Evolutionary conservation across 78 protist genomes (phyloP), one percentile per base, ranked within the genome.

Genomic region (Goniomonas avonlea): DNA sequence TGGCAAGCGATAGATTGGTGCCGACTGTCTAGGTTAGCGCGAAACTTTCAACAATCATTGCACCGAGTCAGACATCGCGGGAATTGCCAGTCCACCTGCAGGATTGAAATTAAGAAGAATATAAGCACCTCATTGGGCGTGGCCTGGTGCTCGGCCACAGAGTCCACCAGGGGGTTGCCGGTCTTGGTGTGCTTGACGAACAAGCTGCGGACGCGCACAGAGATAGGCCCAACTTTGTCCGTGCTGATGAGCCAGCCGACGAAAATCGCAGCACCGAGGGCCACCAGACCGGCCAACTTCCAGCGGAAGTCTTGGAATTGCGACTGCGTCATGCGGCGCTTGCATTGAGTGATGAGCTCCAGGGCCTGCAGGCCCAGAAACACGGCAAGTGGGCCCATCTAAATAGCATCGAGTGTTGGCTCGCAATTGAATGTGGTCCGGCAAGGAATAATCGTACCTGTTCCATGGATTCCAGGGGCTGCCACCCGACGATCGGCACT

Each of bases 111-210:
- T 45, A 13, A 17, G 50, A 45, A 45, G 25, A 13, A n/a, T n/a
- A n/a, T n/a, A n/a, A n/a, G n/a, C n/a, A n/a, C 50, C 29, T 27
- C 11, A 20, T 3, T 3, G 40, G 59, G 17, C 20, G 48, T 56
- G 7, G 83, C 77, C 60, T 79, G 83, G 61, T 79, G 83, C 73
- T 79, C 83, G 3, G 76, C 47, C 48, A 79, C 83, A 18, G 83
- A 79, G 55, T 61, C 73, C 34, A 79, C 73, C 23, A 79, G 77
- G 40, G 83, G 83, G 69, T 65, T 79, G 66, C 70, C 73, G 23
- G 77, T 79, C 77, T 75, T 45, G 53, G 53, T 66, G 59, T 79
- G 83, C 29, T 27, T 29, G 37, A 43, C 73, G 0, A 58, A 79
- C 77, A 61, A 60, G 34, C 66, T 41, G 50, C 73, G 77, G 71